phyloP scores from a whole-genome alignment of 257 asterid genomes.

The Paulownia fortunei region DNA sequence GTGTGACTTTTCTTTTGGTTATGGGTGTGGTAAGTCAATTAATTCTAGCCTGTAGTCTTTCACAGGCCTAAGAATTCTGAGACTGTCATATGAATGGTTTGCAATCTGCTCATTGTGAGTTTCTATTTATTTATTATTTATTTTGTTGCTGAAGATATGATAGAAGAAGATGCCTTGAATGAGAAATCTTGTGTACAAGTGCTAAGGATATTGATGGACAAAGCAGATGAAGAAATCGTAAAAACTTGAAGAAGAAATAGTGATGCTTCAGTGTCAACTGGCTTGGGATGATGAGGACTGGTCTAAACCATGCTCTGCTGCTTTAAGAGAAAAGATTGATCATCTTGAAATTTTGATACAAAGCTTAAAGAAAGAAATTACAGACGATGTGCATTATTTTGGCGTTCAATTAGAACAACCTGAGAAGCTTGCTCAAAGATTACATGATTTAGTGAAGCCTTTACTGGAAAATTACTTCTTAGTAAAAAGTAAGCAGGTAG shows the following conservation, averaged over 20 bases:
- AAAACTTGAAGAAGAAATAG: slow-evolving; percentile 59
- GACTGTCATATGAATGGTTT: slow-evolving; percentile 11
- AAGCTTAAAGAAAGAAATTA: slow-evolving; percentile 34
- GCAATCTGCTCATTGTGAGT: slow-evolving; percentile 18
- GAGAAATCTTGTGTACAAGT: slow-evolving; percentile 57
- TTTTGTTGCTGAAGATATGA: slow-evolving; percentile 47
- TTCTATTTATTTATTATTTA: slow-evolving; percentile 15
- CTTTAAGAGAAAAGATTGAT: slow-evolving; percentile 46
- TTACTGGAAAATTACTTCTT: slow-evolving; percentile 40
- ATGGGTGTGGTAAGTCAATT: slow-evolving; percentile 38
- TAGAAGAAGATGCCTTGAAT: slow-evolving; percentile 66
- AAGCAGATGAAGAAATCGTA: slow-evolving; percentile 54
- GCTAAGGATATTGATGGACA: slow-evolving; percentile 49
- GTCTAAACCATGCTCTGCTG: slow-evolving; percentile 44
- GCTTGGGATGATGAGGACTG: slow-evolving; percentile 49
- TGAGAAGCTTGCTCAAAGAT: slow-evolving; percentile 40
- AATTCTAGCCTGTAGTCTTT: too few relatives aligned
- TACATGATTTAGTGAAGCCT: slow-evolving; percentile 44
- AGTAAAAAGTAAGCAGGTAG: slow-evolving; percentile 47
- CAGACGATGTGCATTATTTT: slow-evolving; percentile 26
- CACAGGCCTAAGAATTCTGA: too few relatives aligned
- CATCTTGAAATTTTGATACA: slow-evolving; percentile 36
- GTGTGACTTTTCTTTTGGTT: slow-evolving; percentile 22
- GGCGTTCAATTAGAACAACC: slow-evolving; percentile 31
- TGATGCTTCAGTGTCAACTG: slow-evolving; percentile 52